Base-by-base conservation (phyloP, 202 grass and related monocot genomes). In the Cymbopogon flexuosus region DNA sequence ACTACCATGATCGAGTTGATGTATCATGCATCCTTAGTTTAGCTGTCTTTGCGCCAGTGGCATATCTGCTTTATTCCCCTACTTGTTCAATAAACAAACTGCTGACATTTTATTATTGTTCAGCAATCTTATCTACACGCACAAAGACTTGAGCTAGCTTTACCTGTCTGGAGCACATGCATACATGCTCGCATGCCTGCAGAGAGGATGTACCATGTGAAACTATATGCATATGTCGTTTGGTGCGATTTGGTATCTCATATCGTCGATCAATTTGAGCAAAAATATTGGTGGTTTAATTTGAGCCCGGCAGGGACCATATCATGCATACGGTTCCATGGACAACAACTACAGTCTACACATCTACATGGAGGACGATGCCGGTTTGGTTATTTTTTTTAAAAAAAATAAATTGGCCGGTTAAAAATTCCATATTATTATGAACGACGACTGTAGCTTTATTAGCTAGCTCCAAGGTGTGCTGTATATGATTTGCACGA, bases 11-110 rank as follows among this genome's bases (percentile, higher is more conserved):
- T 52, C 16, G 36, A 75, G 70, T 73, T 29, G 68, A 41, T 37
- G 69, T 18, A 65, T 56, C n/a, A 8, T 19, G 27, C 6, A 58
- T 66, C 68, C 43, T 45, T 31, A 15, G n/a, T 81, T 58, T 66
- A 68, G 70, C 60, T 80, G 47, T 68, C 77, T 14, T 10, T 10
- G 45, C 5, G 49, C 19, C 16, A 67, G 46, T 66, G 49, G n/a
- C 69, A 27, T 74, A 37, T 69, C 62, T 60, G 12, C 49, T 81
- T 86, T 68, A 68, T 75, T 74, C 60, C 64, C 13, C 39, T 62
- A 76, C 39, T 75, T 81, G 35, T 33, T 30, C 65, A 19, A 36
- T 3, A 51, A 51, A 58, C 24, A 61, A 30, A 54, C 1, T 49
- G 22, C 21, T 2, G 57, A 12, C 3, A 27, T 27, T 80, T 66